These are phyloP conservation scores for Candida tallmaniae DNA, from an alignment of 805 yeast species.

Conservation along the genomic window DNA sequence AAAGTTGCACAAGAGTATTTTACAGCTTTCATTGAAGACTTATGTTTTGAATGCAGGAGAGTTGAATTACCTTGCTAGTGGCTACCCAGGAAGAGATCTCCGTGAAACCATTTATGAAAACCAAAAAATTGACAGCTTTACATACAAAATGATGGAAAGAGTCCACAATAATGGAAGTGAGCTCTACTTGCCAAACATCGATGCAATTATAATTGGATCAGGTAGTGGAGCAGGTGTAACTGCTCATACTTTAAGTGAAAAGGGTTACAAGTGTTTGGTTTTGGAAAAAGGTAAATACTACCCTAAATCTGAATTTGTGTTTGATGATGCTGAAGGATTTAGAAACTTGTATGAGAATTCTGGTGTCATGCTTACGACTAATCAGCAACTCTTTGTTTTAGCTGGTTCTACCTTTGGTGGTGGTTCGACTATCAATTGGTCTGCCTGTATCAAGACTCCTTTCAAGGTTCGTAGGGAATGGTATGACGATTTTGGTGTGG, in stretches of 20 bases:
- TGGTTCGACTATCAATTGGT: slow-evolving; percentile 57
- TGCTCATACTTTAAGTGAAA: slow-evolving; percentile 40
- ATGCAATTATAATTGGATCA: slow-evolving; percentile 47
- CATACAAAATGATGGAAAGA: slow-evolving; percentile 25
- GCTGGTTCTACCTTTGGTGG: slow-evolving; percentile 58
- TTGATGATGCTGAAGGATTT: slow-evolving; percentile 35
- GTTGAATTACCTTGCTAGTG: slow-evolving; percentile 31
- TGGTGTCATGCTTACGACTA: slow-evolving; percentile 32
- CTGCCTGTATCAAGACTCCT: slow-evolving; percentile 47
- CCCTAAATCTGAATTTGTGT: slow-evolving; percentile 28
- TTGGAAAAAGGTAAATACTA: slow-evolving; percentile 49
- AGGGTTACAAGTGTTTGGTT: slow-evolving; percentile 42
- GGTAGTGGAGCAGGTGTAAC: slow-evolving; percentile 54
- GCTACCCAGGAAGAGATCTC: slow-evolving; percentile 32
- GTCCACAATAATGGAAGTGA: slow-evolving; percentile 25
- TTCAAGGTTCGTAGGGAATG: slow-evolving; percentile 49
- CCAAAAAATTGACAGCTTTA: slow-evolving; percentile 21
- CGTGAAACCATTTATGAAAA: slow-evolving; percentile 26
- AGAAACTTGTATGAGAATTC: slow-evolving; percentile 34
- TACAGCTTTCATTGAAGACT: slow-evolving; percentile 19
- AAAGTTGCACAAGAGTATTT: slow-evolving; percentile 27
- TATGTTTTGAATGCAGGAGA: slow-evolving; percentile 28
- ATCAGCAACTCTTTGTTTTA: slow-evolving; percentile 31
- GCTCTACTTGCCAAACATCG: slow-evolving; percentile 34
- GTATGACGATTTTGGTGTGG: slow-evolving; percentile 42